Evolutionary conservation across 2,329 filamentous ascomycete species (phyloP).

Genomic region (Davidsoniella australis): DNA sequence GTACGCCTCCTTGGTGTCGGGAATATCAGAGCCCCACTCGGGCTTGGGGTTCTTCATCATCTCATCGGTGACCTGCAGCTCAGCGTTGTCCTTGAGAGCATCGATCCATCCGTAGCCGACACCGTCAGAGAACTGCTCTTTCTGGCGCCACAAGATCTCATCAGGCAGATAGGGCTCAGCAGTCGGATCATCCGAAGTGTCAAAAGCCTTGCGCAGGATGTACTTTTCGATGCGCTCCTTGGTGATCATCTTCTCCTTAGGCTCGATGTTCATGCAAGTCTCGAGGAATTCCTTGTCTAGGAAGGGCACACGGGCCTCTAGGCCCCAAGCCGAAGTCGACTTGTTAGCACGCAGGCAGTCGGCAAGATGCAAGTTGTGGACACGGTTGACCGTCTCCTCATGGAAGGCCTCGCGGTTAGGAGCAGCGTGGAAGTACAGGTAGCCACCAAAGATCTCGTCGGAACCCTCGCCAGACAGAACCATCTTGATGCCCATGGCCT

Average conservation of each 20-base stretch:
- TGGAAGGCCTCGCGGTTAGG: constrained; percentile 88
- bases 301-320: constrained; percentile 96
- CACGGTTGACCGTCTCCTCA: constrained; percentile 78
- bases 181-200: constrained; percentile 72
- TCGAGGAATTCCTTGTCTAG: constrained; percentile 95
- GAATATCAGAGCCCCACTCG: constrained; percentile 85
- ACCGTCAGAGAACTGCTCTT: constrained; percentile 98
- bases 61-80: constrained; percentile 80
- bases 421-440: constrained; percentile 94
- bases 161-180: constrained; percentile 81
- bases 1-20: constrained; percentile 95
- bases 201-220: constrained; percentile 93
- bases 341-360: constrained; percentile 98
- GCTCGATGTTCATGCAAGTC: constrained; percentile 83
- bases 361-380: constrained; percentile 92
- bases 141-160: constrained; percentile 92
- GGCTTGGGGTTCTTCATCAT: constrained; percentile 97
- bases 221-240: constrained; percentile 88
- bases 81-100: constrained; percentile 84
- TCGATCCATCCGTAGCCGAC: constrained; percentile 99
- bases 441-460: constrained; percentile 96
- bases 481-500: constrained; percentile 99
- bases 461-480: constrained; percentile 91
- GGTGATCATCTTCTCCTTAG: constrained; percentile 88
- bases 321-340: constrained; percentile 92